Evolutionary conservation across 2,329 filamentous ascomycete genomes (phyloP).

Genomic region (Penicillium sp.): DNA sequence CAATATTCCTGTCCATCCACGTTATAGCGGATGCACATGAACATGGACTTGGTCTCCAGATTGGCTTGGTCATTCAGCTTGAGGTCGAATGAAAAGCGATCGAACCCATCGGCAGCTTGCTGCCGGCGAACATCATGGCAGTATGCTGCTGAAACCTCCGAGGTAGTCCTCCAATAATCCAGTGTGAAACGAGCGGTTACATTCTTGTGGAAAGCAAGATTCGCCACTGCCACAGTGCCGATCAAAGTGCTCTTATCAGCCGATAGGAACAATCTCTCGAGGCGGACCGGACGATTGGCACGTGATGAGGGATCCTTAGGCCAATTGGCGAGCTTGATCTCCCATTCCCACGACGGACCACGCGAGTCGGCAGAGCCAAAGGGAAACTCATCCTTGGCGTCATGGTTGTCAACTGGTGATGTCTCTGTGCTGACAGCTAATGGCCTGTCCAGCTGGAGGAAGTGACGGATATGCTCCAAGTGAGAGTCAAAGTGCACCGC

Average conservation of each 20-base stretch:
- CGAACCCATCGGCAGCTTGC: conserved; percentile 63
- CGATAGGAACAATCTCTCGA: conserved; percentile 86
- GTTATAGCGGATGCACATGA: conserved; percentile 84
- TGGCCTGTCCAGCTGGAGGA: conserved; percentile 87
- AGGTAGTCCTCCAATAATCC: conserved; percentile 98
- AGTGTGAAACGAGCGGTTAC: conserved; percentile 93
- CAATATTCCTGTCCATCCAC: conserved; percentile 84
- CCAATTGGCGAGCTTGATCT: conserved; percentile 81
- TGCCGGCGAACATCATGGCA: conserved; percentile 71
- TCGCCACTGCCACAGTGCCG: conserved; percentile 79
- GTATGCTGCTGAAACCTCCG: conserved; percentile 87
- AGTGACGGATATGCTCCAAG: conserved; percentile 93
- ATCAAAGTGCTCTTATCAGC: conserved; percentile 81
- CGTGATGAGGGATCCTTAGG: conserved; percentile 64
- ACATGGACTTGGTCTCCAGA: conserved; percentile 86
- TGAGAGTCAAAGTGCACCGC: conserved; percentile 98
- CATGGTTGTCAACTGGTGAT: conserved; percentile 83
- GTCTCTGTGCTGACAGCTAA: conserved; percentile 94
- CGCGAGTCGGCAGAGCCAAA: conserved; percentile 59
- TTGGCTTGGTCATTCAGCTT: conserved; percentile 88
- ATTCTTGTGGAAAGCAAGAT: conserved; percentile 82
- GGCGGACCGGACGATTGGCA: conserved; percentile 61
- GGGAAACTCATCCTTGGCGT: conserved; percentile 85
- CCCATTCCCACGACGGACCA: conserved; percentile 71
- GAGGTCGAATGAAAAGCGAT: conserved; percentile 92